Base-by-base conservation (phyloP, 2,329 filamentous ascomycete species). In the Thelonectria rubi region DNA sequence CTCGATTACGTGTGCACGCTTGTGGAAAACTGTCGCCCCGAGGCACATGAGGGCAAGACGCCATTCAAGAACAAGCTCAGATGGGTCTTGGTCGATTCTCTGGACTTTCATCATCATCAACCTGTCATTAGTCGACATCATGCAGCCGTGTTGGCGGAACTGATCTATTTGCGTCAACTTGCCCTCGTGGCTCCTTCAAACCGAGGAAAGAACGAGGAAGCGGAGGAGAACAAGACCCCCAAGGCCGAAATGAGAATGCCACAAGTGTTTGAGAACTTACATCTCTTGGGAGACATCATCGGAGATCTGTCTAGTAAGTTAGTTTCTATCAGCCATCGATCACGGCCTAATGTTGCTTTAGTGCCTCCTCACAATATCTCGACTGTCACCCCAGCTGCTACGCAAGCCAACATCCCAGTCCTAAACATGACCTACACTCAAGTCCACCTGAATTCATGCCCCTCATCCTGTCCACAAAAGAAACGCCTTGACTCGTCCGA, bases 71-170 rank as follows among this genome's bases (percentile, higher is more conserved):
- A 43, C n/a, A 40, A 46, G 24, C 7, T 45, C 24, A 48, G 42
- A 21, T 60, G 57, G 57, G 40, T 49, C 15, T n/a, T 54, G 9
- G 37, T 43, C 14, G 57, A 60, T 26, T 60, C 57, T 2, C 20
- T 43, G 11, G 30, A 50, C 17, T 60, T 55, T 21, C 21, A 26
- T 1, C 21, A 20, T 5, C 43, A 55, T 8, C 21, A 54, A 32
- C 57, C 50, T 3, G 45, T 55, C n/a, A 40, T 60, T 26, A 32
- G 46, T 45, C 34, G 50, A n/a, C 57, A 55, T n/a, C 57, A 60
- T 49, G 21, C 21, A 1, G 14, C 51, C 11, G 45, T 60, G 9
- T 45, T 60, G 11, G 50, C 50, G 17, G 57, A 60, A 37, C 17
- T 55, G 12, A 49, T 9, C 24, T 54, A 45, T 21, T 12, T 60